Percentiles rank a stretch among this genome's conserved stretches.
Evolutionary conservation across 1,284 basidiomycete species (phyloP).

Genomic region (Rhizopogon parksii): DNA sequence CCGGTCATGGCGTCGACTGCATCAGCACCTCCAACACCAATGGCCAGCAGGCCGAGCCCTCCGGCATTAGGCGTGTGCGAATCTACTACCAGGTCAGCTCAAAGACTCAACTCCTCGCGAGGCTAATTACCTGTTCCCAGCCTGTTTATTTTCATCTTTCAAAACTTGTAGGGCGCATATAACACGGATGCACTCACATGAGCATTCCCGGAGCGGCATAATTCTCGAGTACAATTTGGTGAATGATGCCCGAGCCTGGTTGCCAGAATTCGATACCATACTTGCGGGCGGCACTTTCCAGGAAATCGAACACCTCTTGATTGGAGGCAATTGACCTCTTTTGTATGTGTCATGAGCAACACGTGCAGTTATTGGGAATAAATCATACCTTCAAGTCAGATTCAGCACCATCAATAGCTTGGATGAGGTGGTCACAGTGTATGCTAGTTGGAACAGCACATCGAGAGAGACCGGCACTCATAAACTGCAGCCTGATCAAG

Average conservation of each 20-base stretch:
- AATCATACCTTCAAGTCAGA: constrained; percentile 68
- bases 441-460: constrained; percentile 84
- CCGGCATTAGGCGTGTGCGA: constrained; percentile 99
- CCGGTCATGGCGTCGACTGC: constrained; percentile 98
- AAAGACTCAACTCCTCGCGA: background rate
- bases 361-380: constrained; percentile 2
- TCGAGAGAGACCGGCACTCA: constrained; percentile 87
- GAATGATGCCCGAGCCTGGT: constrained; percentile 93
- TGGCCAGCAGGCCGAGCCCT: constrained; percentile 95
- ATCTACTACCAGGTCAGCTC: constrained; percentile 45
- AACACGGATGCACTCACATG: constrained; percentile 44
- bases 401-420: constrained; percentile 80
- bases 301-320: constrained; percentile 96
- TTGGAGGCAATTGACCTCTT: constrained; percentile 85
- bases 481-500: constrained; percentile 83
- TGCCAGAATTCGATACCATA: constrained; percentile 96
- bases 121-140: constrained; percentile 58
- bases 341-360: background rate
- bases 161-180: constrained; percentile 11
- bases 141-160: constrained; percentile 34
- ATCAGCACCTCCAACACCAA: constrained; percentile 97
- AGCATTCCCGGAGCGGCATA: constrained; percentile 88
- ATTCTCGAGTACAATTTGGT: constrained; percentile 98
- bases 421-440: constrained; percentile 97
- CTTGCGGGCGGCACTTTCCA: constrained; percentile 91